Evolutionary conservation across 225 moss, liverwort and hornwort species (phyloP), one percentile per base, ranked within the genome.

Genomic region (Neckera pumila): DNA sequence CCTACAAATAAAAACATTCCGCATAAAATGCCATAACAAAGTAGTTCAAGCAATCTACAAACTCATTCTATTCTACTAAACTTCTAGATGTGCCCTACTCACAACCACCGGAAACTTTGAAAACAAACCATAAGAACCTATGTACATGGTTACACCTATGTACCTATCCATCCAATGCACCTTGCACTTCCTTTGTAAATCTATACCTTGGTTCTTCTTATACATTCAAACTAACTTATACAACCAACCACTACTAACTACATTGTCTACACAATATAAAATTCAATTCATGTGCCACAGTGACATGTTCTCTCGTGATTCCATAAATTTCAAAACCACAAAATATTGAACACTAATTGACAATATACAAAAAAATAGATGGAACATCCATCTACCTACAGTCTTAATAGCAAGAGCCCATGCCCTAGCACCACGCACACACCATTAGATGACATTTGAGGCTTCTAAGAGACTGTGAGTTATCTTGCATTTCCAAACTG

Each of bases 371-470:
- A 22, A 69, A 4, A 12, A 69, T 38, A 69, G 7, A 69, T 38
- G 13, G 7, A 4, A 69, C n/a, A 67, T 0, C n/a, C 9, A n/a
- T n/a, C 67, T 3, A 38, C 7, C 23, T 11, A 69, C 12, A 69
- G 7, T 67, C 4, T n/a, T n/a, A 38, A n/a, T n/a, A 21, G 21
- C 0, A 67, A 0, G 21, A 12, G 21, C 11, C 0, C 4, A 19
- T n/a, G 6, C n/a, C n/a, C 12, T 3, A 2, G 2, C 9, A n/a
- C 67, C 6, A 65, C 2, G 2, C 11, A 66, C 5, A n/a, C 21
- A n/a, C 21, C 2, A n/a, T n/a, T n/a, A n/a, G n/a, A n/a, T n/a
- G n/a, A n/a, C n/a, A n/a, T n/a, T n/a, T n/a, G n/a, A n/a, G n/a
- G n/a, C n/a, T n/a, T n/a, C n/a, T n/a, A n/a, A n/a, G n/a, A n/a